Evolutionary conservation across 192 early-diverging fungal genomes (phyloP), one percentile per base, ranked within the genome.

Genomic region (Gonapodya prolifera): DNA sequence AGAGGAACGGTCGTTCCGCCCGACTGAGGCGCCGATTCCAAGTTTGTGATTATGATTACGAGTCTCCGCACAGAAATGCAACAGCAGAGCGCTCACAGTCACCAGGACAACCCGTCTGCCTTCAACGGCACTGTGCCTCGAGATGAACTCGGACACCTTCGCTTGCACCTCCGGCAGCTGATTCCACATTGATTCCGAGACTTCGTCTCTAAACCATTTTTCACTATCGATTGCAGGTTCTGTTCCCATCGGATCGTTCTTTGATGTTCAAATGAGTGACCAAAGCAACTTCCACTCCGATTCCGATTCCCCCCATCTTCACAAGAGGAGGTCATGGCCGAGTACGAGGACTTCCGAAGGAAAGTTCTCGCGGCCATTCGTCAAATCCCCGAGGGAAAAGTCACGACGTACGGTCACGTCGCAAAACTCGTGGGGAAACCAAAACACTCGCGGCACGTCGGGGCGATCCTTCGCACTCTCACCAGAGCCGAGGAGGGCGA

Each of bases 1-100:
- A 98, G 85, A 2, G 95, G 96, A 17, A 98, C 96, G 0, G 94
- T 97, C 1, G 98, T 99, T 35, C 98, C 98, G 34, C 96, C 98
- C 35, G 86, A 87, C 84, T 86, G 75, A 74, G 34, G 8, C 77
- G 90, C 92, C 89, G 87, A 80, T 61, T 61, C 8, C 45, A 61
- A 23, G 23, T 61, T 16, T 61, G 23, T 23, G 45, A 61, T 61
- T 61, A 16, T 16, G 45, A 23, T 23, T 8, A 61, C 8, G 45
- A 8, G 8, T 61, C 45, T 23, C 45, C 45, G 45, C 45, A 23
- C 8, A 61, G 23, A 23, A 61, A 61, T 16, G 8, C 45, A 23
- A 16, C 45, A 16, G 8, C 45, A 61, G 45, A 23, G 23, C 8
- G 8, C 45, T 61, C 45, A 61, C 45, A 8, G 45, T 61, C 45